Conservation (phyloP, 2,329 filamentous ascomycete genomes). For the Nothomitra cinnamomea region DNA sequence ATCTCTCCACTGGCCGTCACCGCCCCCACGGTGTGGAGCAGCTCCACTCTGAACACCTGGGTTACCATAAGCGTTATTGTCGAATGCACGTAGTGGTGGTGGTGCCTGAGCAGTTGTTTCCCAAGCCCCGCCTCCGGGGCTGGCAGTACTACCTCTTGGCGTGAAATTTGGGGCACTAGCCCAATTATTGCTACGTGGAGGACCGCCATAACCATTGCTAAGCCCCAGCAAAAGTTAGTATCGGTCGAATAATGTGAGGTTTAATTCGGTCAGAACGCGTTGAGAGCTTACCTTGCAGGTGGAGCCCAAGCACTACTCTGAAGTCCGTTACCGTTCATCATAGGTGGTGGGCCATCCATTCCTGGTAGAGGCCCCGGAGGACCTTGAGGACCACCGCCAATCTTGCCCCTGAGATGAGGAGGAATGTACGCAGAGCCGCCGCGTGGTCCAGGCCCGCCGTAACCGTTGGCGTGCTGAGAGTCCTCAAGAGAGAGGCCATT, state of each 20-base stretch:
- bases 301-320: constrained; percentile 7
- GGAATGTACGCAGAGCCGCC: constrained; percentile 55
- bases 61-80: constrained; percentile 46
- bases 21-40: constrained; percentile 57
- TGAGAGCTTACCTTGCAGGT: not conserved
- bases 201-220: constrained; percentile 8
- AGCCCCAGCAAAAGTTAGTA: not conserved
- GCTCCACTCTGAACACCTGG: constrained; percentile 32
- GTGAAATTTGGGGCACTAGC: constrained; percentile 31
- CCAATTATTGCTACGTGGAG: constrained; percentile 20
- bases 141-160: constrained; percentile 13
- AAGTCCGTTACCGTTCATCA: constrained; percentile 19
- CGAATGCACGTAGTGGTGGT: constrained; percentile 29
- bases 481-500: constrained; percentile 51
- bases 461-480: constrained; percentile 31
- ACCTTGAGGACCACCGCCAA: constrained; percentile 22
- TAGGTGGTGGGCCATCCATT: constrained; percentile 13
- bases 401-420: constrained; percentile 58
- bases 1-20: constrained; percentile 90
- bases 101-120: constrained; percentile 19
- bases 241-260: not conserved
- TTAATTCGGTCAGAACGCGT: not conserved
- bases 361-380: constrained; percentile 6
- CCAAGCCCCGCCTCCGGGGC: constrained; percentile 23
- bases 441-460: constrained; percentile 28